A percentile compares a stretch with the other conserved stretches of the same genome.
phyloP scores from a whole-genome alignment of 345 rosid species.

The Pistacia vera region DNA sequence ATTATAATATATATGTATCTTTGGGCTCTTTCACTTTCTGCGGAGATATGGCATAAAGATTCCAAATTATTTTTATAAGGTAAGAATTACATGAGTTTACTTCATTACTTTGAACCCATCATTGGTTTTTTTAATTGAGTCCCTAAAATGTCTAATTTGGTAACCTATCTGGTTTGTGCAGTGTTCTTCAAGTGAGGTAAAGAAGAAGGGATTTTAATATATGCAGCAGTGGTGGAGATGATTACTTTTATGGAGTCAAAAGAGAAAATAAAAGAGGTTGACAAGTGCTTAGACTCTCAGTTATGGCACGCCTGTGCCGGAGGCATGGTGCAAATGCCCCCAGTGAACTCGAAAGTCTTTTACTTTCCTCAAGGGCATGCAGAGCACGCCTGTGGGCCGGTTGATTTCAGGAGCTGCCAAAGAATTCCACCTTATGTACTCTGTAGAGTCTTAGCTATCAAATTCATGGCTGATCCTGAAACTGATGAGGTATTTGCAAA shows the following conservation, averaged over 20 bases:
- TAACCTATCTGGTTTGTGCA: slow-evolving; percentile 17
- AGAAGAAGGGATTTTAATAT: neutral
- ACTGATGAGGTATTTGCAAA: slow-evolving; percentile 70
- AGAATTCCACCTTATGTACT: slow-evolving; percentile 47
- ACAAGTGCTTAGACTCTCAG: slow-evolving; percentile 65
- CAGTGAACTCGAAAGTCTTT: slow-evolving; percentile 48
- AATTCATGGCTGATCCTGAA: slow-evolving; percentile 74
- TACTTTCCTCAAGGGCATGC: slow-evolving; percentile 84
- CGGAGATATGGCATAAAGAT: slow-evolving; percentile 17
- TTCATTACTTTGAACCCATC: neutral
- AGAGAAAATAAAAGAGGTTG: slow-evolving; percentile 53
- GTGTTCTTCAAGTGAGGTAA: slow-evolving; percentile 18
- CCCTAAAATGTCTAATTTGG: neutral
- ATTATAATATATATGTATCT: neutral
- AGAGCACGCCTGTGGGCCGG: slow-evolving; percentile 59
- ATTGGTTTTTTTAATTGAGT: neutral
- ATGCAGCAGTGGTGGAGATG: slow-evolving; percentile 39
- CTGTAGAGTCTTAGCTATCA: slow-evolving; percentile 51
- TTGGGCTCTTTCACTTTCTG: neutral
- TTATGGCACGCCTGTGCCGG: slow-evolving; percentile 90
- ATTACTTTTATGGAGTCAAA: slow-evolving; percentile 50
- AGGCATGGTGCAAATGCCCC: slow-evolving; percentile 80
- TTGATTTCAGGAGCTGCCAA: slow-evolving; percentile 50
- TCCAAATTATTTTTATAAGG: slow-evolving; percentile 30
- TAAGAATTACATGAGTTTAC: slow-evolving; percentile 21